Percentiles rank a stretch among this genome's conserved stretches.
phyloP scores from a whole-genome alignment of 139 green algal species.

The Tetraselmis striata region DNA sequence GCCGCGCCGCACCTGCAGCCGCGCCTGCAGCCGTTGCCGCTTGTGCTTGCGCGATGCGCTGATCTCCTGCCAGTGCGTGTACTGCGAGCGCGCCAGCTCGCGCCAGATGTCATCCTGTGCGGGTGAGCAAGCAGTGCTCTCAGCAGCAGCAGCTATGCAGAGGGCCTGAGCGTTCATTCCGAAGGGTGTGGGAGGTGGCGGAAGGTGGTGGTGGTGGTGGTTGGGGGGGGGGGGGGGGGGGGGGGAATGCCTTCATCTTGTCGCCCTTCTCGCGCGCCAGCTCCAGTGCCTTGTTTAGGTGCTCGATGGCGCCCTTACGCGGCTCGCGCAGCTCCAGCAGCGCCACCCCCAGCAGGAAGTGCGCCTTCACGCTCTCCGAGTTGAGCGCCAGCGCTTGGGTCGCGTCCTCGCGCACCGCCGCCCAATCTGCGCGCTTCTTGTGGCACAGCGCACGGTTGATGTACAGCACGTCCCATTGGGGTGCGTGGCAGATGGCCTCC shows the following conservation, averaged over 20 bases:
- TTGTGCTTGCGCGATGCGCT: constrained; percentile 6
- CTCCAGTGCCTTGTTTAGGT: constrained; percentile 34
- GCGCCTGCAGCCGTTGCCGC: constrained; percentile 8
- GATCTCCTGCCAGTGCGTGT: constrained; percentile 29
- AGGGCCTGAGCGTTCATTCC: no score
- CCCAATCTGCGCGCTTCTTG: not conserved
- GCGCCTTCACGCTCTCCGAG: not conserved
- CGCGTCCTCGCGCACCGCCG: not conserved
- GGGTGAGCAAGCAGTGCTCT: no score
- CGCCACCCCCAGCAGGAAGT: not conserved
- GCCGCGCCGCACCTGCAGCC: constrained; percentile 3
- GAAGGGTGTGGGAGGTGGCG: no score
- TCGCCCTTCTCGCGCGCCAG: constrained; percentile 45
- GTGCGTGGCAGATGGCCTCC: not conserved
- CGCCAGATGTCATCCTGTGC: constrained; percentile 56
- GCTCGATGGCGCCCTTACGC: not conserved
- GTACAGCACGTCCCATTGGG: not conserved
- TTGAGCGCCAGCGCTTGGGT: not conserved
- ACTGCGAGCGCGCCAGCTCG: constrained; percentile 46
- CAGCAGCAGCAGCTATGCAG: no score
- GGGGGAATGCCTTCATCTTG: constrained; percentile 36
- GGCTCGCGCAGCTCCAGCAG: not conserved
- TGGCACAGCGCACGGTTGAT: not conserved
- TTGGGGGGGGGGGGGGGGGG: no score
- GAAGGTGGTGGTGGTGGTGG: no score